phyloP scores from a whole-genome alignment of 257 asterid species.

The Ballota nigra region DNA sequence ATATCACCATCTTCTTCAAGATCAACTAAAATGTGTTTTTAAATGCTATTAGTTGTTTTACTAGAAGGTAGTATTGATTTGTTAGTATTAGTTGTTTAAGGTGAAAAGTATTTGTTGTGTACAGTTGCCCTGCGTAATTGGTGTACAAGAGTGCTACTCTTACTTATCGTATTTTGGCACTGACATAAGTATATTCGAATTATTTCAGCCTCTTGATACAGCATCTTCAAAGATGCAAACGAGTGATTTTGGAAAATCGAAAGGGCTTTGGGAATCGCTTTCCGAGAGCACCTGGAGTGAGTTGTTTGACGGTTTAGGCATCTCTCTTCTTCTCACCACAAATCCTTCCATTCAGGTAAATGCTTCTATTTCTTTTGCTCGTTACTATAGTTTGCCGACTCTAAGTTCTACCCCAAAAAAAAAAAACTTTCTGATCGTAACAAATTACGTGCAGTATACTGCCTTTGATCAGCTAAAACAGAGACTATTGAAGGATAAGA shows the following conservation, averaged over 20 bases:
- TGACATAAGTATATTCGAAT: not conserved
- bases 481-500: slow-evolving; percentile 48
- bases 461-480: slow-evolving; percentile 85
- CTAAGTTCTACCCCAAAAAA: not conserved
- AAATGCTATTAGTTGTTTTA: too few relatives aligned
- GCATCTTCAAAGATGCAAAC: slow-evolving; percentile 98
- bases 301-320: slow-evolving; percentile 83
- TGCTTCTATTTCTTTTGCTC: slow-evolving; percentile 8
- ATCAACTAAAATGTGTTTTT: too few relatives aligned
- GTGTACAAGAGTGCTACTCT: too few relatives aligned
- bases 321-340: slow-evolving; percentile 82
- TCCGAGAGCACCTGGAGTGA: slow-evolving; percentile 82
- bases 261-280: slow-evolving; percentile 73
- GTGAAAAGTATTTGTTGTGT: too few relatives aligned
- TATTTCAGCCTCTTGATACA: slow-evolving; percentile 85
- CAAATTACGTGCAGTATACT: slow-evolving; percentile 58
- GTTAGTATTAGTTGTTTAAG: not conserved
- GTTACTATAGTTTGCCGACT: not conserved
- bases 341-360: slow-evolving; percentile 91
- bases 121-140: too few relatives aligned
- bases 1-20: not conserved
- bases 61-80: not conserved
- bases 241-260: slow-evolving; percentile 83
- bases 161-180: not conserved
- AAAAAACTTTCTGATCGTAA: slow-evolving; percentile 13